Evolutionary conservation across 2,329 filamentous ascomycete genomes (phyloP), one percentile per base, ranked within the genome.

Genomic region (Dactylellina parvicollis): DNA sequence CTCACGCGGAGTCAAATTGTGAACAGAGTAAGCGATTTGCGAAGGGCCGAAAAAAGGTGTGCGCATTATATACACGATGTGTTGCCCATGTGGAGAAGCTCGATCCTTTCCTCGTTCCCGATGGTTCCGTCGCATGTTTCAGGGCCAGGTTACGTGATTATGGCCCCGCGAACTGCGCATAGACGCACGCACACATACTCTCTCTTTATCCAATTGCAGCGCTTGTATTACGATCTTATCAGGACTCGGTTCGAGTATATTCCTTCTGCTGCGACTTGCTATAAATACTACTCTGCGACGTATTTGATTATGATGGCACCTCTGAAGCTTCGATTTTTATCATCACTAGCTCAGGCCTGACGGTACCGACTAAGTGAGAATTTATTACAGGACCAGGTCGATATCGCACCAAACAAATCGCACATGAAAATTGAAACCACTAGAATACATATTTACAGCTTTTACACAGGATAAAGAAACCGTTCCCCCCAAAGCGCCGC

Each of bases 1-100:
- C 3, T n/a, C 2, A 20, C 26, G 18, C 2, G 5, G 20, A 16
- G 3, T 9, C 30, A 4, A 28, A 20, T 42, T 59, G 42, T 50
- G 62, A 59, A 59, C 62, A 67, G 62, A 67, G 62, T 67, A 56
- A 59, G 62, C 26, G 52, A 52, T 67, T 9, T 59, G 12, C 52
- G 36, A 52, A 1, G 2, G 32, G 30, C 32, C 40, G 26, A 61
- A 30, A 3, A 14, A 14, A 32, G 34, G 12, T 38, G 34, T 9
- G 34, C 12, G 34, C 7, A 32, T 55, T 24, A 28, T 24, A 20
- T 20, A 26, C 32, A 46, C 46, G 28, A 28, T 72, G 67, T 49
- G 67, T 72, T 72, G 67, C 52, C 18, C 14, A 14, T 61, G 67
- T 42, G 52, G 59, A 52, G 59, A 72, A 57, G 44, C 20, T n/a